Conservation (phyloP, 2,329 filamentous ascomycete species). For the Trichoderma pleuroti region DNA sequence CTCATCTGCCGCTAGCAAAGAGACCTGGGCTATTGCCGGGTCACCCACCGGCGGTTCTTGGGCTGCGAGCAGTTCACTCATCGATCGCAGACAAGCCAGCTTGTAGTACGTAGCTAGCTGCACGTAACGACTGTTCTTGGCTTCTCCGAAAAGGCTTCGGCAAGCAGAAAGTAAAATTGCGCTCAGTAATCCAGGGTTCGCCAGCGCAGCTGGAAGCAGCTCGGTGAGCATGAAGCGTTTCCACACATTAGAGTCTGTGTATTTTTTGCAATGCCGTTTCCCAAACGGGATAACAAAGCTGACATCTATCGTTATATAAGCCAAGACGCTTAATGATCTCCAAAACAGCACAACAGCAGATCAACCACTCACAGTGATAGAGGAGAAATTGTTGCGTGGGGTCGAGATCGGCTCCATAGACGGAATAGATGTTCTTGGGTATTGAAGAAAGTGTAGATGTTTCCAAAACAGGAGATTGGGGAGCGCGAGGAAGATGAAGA, state of each 20-base stretch:
- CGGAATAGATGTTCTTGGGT: neutral
- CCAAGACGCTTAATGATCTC: neutral
- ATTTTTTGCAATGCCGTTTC: slow-evolving; percentile 1
- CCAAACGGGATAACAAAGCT: neutral
- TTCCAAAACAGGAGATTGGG: neutral
- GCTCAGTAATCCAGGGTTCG: slow-evolving; percentile 2
- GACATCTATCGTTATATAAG: neutral
- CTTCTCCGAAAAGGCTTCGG: slow-evolving; percentile 4
- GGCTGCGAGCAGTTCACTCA: neutral
- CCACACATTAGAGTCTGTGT: slow-evolving; percentile 10
- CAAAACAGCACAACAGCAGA: neutral
- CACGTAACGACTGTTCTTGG: neutral
- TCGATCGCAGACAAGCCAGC: neutral
- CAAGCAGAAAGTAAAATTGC: slow-evolving; percentile 5
- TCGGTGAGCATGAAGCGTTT: slow-evolving; percentile 8
- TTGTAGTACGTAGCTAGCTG: slow-evolving; percentile 3
- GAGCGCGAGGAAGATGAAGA: neutral
- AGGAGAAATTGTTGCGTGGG: neutral
- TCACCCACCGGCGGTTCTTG: neutral
- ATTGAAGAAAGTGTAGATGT: neutral
- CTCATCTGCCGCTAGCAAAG: slow-evolving; percentile 8
- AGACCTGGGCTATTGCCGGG: neutral
- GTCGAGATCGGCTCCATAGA: neutral
- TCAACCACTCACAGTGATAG: neutral
- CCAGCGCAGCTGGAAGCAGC: neutral